Evolutionary conservation across 2,329 filamentous ascomycete species (phyloP).

Genomic region (Ophiostoma himal-ulmi): DNA sequence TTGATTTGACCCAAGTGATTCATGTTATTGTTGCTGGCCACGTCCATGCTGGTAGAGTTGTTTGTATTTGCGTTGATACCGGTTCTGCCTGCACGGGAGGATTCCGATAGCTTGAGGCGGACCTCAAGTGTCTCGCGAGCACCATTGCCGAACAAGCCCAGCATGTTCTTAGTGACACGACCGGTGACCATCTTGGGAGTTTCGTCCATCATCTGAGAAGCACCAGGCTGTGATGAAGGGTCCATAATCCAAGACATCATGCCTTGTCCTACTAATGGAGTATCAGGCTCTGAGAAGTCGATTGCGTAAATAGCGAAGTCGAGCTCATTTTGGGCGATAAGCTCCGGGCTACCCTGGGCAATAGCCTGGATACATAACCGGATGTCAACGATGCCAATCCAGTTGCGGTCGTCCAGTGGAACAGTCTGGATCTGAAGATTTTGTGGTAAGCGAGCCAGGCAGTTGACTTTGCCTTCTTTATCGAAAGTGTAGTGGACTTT

Average conservation of each 20-base stretch:
- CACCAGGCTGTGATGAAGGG: constrained; percentile 30
- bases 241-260: constrained; percentile 81
- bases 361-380: constrained; percentile 83
- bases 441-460: constrained; percentile 78
- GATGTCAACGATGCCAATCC: constrained; percentile 84
- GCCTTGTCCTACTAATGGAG: constrained; percentile 88
- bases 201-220: constrained; percentile 48
- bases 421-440: constrained; percentile 74
- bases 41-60: constrained; percentile 20
- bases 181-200: constrained; percentile 66
- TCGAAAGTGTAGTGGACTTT: constrained; percentile 98
- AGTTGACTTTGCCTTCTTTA: constrained; percentile 78
- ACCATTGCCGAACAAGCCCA: constrained; percentile 78
- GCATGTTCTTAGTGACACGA: constrained; percentile 77
- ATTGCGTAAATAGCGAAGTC: constrained; percentile 97
- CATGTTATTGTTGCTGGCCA: background rate
- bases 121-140: constrained; percentile 88
- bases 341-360: constrained; percentile 71
- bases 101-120: constrained; percentile 76
- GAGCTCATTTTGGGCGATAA: constrained; percentile 62
- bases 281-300: constrained; percentile 93
- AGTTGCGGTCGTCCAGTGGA: constrained; percentile 68
- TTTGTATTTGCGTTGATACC: constrained; percentile 18
- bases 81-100: constrained; percentile 50
- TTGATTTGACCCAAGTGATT: constrained; percentile 1